phyloP scores from a whole-genome alignment of 164 flowering plant genomes.

The grape (Vitis vinifera) region ASM3070453v1 NC_081815.1:18365001-18365500 shows the following conservation, averaged over 20 bases:
- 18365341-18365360: constrained; percentile 85
- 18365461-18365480: no score
- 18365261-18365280: constrained; percentile 93
- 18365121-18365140: constrained; percentile 37
- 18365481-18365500: no score
- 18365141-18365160: constrained; percentile 61
- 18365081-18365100: background rate
- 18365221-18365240: constrained; percentile 88
- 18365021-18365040: no score
- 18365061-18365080: background rate
- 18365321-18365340: constrained; percentile 82
- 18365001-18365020: no score
- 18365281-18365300: constrained; percentile 97
- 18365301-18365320: constrained; percentile 85
- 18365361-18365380: constrained; percentile 82
- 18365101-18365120: constrained; percentile 6
- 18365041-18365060: background rate
- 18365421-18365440: constrained; percentile 52
- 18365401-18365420: constrained; percentile 79
- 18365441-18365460: background rate
- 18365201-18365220: constrained; percentile 95
- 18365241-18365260: constrained; percentile 89
- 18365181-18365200: constrained; percentile 77
- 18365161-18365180: constrained; percentile 92
- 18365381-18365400: constrained; percentile 90